Evolutionary conservation across 768 basidiomycete species (phyloP).

Genomic region (Lentinula edodes): DNA sequence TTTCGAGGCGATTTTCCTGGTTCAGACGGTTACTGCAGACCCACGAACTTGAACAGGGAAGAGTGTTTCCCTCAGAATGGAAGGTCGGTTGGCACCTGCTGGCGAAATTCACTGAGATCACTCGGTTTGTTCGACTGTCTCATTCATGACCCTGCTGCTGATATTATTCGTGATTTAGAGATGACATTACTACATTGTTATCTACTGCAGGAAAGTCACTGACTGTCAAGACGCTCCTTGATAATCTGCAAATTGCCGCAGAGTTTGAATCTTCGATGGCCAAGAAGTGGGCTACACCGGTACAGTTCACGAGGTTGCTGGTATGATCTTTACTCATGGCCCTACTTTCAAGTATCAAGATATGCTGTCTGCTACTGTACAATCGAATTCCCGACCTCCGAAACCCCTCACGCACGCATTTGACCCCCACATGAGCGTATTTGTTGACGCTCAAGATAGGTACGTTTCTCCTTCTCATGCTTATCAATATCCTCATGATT

Average conservation of each 20-base stretch:
- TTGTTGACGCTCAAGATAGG: slow-evolving; percentile 97
- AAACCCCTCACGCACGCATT: slow-evolving; percentile 85
- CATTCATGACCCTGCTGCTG: neutral
- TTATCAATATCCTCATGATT: neutral
- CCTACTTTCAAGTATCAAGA: slow-evolving; percentile 46
- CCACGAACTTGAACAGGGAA: slow-evolving; percentile 83
- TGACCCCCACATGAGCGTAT: slow-evolving; percentile 88
- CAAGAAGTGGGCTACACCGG: slow-evolving; percentile 78
- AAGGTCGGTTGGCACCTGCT: slow-evolving; percentile 76
- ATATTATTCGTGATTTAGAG: slow-evolving; percentile 37
- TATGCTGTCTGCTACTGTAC: slow-evolving; percentile 52
- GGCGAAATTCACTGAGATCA: slow-evolving; percentile 86
- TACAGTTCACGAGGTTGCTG: slow-evolving; percentile 23
- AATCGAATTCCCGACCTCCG: slow-evolving; percentile 43
- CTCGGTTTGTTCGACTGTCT: slow-evolving; percentile 50
- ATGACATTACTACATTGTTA: slow-evolving; percentile 76
- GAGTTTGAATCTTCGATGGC: slow-evolving; percentile 85
- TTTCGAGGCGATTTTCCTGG: slow-evolving; percentile 92
- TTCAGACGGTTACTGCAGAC: slow-evolving; percentile 79
- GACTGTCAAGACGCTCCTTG: slow-evolving; percentile 74
- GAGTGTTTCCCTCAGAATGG: slow-evolving; percentile 85
- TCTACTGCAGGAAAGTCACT: slow-evolving; percentile 73
- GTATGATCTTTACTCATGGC: neutral
- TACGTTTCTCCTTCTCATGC: slow-evolving; percentile 20
- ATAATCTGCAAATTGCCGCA: slow-evolving; percentile 77